A percentile compares a stretch with the other conserved stretches of the same genome.
phyloP scores from a whole-genome alignment of 371 early-diverging fungal species.

The Lichtheimia ornata region DNA sequence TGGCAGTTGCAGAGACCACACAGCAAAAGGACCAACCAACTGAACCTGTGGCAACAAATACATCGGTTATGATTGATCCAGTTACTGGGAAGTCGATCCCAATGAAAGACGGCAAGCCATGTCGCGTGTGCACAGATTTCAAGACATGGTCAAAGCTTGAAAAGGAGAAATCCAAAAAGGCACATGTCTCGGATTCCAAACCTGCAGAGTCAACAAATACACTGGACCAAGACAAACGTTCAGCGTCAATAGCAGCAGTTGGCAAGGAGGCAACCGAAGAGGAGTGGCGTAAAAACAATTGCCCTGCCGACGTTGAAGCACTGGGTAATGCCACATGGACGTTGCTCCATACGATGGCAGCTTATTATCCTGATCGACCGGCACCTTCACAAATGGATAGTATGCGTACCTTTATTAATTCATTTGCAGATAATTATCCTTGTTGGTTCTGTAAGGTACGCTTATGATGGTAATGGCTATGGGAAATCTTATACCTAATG shows the following conservation, averaged over 20 bases:
- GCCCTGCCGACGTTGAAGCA: conserved; percentile 86
- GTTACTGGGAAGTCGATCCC: conserved; percentile 43
- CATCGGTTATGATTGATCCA: conserved; percentile 34
- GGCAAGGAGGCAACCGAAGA: conserved; percentile 14
- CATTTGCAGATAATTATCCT: conserved; percentile 92
- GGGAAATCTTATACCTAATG: neutral
- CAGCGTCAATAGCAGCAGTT: conserved; percentile 9
- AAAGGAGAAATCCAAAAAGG: conserved; percentile 34
- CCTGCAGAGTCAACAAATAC: conserved; percentile 16
- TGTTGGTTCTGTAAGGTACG: conserved; percentile 84
- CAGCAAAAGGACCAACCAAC: neutral
- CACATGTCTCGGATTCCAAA: conserved; percentile 10
- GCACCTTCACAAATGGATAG: conserved; percentile 72
- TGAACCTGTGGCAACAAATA: neutral
- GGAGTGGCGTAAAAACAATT: conserved; percentile 57
- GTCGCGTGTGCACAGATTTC: conserved; percentile 76
- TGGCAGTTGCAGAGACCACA: conserved; percentile 4
- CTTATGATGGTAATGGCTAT: neutral
- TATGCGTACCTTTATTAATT: conserved; percentile 69
- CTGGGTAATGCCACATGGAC: conserved; percentile 97
- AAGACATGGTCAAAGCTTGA: conserved; percentile 62
- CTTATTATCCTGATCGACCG: conserved; percentile 95
- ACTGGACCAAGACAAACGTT: conserved; percentile 12
- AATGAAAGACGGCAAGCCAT: conserved; percentile 67
- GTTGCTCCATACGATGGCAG: conserved; percentile 97